These are phyloP conservation scores for Tetracladium marchalianum DNA, from an alignment of 495 filamentous ascomycete species.

Conservation along the genomic window DNA sequence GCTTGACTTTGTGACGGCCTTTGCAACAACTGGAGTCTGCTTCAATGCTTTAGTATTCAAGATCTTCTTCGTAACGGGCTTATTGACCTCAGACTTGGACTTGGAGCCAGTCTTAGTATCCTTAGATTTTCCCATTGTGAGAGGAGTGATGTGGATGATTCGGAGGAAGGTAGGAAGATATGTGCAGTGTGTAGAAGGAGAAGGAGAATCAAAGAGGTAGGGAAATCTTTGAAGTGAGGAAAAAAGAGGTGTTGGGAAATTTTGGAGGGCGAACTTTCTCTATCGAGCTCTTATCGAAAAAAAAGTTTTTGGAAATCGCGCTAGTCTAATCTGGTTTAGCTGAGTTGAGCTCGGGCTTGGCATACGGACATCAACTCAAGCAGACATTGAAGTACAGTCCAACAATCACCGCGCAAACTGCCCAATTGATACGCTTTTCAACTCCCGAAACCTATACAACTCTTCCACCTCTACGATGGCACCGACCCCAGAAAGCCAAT, in stretches of 20 bases:
- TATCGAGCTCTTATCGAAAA: constrained; percentile 16
- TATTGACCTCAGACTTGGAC: constrained; percentile 25
- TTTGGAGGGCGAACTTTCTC: background rate
- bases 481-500: constrained; percentile 87
- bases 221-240: too few relatives aligned
- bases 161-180: constrained; percentile 3
- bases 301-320: too few relatives aligned
- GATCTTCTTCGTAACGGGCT: constrained; percentile 28
- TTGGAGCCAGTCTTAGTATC: constrained; percentile 36
- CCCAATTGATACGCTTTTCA: too few relatives aligned
- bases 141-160: constrained; percentile 4
- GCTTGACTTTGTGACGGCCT: constrained; percentile 35
- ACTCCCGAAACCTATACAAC: background rate
- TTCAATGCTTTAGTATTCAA: constrained; percentile 31
- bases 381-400: too few relatives aligned
- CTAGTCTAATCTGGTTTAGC: too few relatives aligned
- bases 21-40: constrained; percentile 37
- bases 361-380: too few relatives aligned
- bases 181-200: constrained; percentile 1
- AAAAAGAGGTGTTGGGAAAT: constrained; percentile 4
- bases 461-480: constrained; percentile 23
- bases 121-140: constrained; percentile 49
- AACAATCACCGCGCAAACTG: background rate
- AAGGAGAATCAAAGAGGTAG: too few relatives aligned
- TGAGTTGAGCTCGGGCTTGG: too few relatives aligned